Base-by-base conservation (phyloP, 768 basidiomycete genomes). In the Mycena amicta region DNA sequence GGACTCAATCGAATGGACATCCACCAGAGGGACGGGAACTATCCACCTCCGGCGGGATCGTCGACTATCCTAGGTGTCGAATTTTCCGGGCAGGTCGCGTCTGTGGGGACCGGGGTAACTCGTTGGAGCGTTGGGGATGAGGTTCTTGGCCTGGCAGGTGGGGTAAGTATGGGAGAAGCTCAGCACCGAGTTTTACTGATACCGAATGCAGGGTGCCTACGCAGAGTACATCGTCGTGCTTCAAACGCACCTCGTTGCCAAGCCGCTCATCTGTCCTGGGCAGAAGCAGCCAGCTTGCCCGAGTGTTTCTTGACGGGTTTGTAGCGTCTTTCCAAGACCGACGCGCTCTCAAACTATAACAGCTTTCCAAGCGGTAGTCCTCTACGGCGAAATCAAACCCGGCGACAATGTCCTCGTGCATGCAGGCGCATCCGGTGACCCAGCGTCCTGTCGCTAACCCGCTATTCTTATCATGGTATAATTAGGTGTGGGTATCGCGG, bases 241-340 rank as follows among this genome's bases (percentile, higher is more conserved):
- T 6, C 77, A 86, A 58, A 83, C 82, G 2, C 83, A 91, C 74
- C 70, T 96, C 56, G 74, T 93, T 57, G 76, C 68, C 60, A 97
- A 98, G 72, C 93, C 94, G 68, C 71, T 26, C 73, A 87, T 69
- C 75, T 98, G 59, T 83, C 86, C 28, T 96, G 90, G 90, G 79
- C 76, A 0, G 87, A 97, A 67, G 93, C 93, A 8, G 93, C 95
- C 15, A 88, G 86, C 64, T 85, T 97, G 39, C 92, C 92, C 0
- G 95, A 98, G 74, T 87, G 83, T 59, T 95, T 89, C 74, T 74
- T 97, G 55, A 97, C 95, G 54, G 93, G 93, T 86, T 63, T 62
- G 75, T 41, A 33, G 29, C 26, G 63, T 26, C 56, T 37, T 56
- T 40, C 22, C 37, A 39, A 27, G 23, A 30, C 41, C 3, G 16